Base-by-base conservation (phyloP, 768 basidiomycete genomes). In the Amylocystis lapponica region DNA sequence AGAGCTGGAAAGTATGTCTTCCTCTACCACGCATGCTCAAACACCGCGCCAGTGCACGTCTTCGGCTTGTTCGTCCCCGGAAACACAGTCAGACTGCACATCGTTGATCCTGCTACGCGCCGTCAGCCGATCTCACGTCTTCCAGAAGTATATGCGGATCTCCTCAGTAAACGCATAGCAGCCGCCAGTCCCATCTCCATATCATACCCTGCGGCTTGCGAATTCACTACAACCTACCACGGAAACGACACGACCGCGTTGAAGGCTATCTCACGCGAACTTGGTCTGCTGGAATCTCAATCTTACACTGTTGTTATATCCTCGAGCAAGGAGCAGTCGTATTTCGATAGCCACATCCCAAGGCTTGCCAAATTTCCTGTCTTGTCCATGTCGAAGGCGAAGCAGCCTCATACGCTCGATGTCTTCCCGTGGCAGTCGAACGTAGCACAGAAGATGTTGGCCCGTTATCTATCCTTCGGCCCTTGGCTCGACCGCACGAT, bases 51-150 rank as follows among this genome's bases (percentile, higher is more conserved):
- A 6, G 74, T 95, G 17, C 92, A 97, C 53, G 78, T 96, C 14
- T 93, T 95, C 55, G 86, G 85, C 0, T 69, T 96, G 25, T 95
- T 98, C 68, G 70, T 83, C 27, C 90, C 91, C 0, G 67, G 61
- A 22, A 83, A 83, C 0, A 49, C 65, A 9, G 81, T 83, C 27
- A 86, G 82, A 54, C 69, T 98, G 2, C 93, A 92, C 59, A 67
- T 96, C 39, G 93, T 98, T 43, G 96, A 98, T 61, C 83, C 83
- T 29, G 91, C 91, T 13, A 78, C 81, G n/a, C 80, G 81, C 29
- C 80, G 92, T 33, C 92, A 95, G 55, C 76, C 81, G 5, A 79
- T 97, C 23, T 70, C 81, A 5, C 82, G 80, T 35, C 73, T 97
- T n/a, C 68, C 79, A 23, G 83, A 87, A 40, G 68, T 75, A 21